Percentiles rank a stretch among this genome's conserved stretches.
Conservation (phyloP, 2,329 filamentous ascomycete species). For the Arthrobotrys iridis region DNA sequence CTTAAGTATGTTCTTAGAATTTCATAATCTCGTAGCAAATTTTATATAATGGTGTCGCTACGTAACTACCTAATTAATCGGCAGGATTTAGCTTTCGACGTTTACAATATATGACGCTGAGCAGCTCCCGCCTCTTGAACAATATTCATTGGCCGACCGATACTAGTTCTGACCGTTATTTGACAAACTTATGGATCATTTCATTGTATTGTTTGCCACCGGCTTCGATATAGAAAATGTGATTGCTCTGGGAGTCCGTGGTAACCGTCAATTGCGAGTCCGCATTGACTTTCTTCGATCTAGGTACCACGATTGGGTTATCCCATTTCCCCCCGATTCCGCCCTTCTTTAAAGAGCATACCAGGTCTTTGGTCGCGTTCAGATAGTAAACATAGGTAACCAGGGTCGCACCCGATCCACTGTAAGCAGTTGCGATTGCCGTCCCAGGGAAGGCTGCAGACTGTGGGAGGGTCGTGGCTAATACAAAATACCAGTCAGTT, state of each 20-base stretch:
- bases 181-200: no score
- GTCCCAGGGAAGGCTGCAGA: slow-evolving; percentile 7
- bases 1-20: no score
- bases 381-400: slow-evolving; percentile 4
- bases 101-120: no score
- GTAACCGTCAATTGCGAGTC: slow-evolving; percentile 6
- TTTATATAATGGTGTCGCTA: no score
- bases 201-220: no score
- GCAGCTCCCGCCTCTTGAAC: no score
- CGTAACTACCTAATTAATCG: no score
- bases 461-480: neutral
- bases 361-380: neutral
- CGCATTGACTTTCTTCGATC: slow-evolving; percentile 12
- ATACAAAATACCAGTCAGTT: neutral
- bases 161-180: no score
- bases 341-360: neutral
- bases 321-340: slow-evolving; percentile 12
- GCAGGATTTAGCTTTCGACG: no score
- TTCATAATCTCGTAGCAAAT: no score
- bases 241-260: neutral
- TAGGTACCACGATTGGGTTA: neutral
- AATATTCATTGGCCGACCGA: no score
- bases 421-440: neutral
- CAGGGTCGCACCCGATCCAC: neutral
- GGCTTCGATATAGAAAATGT: slow-evolving; percentile 4